A percentile compares a stretch with the other conserved stretches of the same genome.
Evolutionary conservation across 1,284 basidiomycete genomes (phyloP).

Genomic region (Pseudozyma sp.): DNA sequence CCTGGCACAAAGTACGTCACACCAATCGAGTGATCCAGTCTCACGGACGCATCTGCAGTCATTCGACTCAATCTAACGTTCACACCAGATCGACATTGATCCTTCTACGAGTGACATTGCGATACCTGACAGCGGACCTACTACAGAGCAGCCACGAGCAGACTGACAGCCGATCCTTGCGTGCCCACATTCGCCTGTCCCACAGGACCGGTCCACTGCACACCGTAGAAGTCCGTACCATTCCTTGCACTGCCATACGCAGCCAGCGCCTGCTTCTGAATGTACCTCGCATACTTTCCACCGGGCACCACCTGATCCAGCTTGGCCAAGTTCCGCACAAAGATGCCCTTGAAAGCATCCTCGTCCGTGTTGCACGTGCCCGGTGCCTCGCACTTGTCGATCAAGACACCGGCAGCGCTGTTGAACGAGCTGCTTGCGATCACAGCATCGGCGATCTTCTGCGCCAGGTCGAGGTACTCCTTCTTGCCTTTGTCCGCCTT

Average conservation of each 20-base stretch:
- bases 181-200: constrained; percentile 16
- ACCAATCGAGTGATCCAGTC: too few relatives aligned
- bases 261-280: constrained; percentile 4
- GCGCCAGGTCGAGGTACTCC: constrained; percentile 1
- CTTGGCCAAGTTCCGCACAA: constrained; percentile 17
- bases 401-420: constrained; percentile 2
- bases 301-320: constrained; percentile 5
- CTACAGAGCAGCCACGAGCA: constrained; percentile 16
- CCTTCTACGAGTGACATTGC: too few relatives aligned
- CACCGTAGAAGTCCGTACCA: constrained; percentile 19
- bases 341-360: constrained; percentile 29
- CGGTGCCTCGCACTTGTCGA: constrained; percentile 10
- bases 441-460: constrained; percentile 11
- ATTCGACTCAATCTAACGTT: too few relatives aligned
- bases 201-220: constrained; percentile 23
- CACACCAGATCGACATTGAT: too few relatives aligned
- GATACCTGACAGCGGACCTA: too few relatives aligned
- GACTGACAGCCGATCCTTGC: constrained; percentile 18
- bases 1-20: too few relatives aligned
- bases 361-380: constrained; percentile 16
- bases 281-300: constrained; percentile 2
- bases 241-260: constrained; percentile 13
- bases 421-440: constrained; percentile 2
- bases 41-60: too few relatives aligned
- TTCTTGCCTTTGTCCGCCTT: constrained; percentile 5